Evolutionary conservation across 2,329 filamentous ascomycete genomes (phyloP).

Genomic region (Rhinocladiella similis): DNA sequence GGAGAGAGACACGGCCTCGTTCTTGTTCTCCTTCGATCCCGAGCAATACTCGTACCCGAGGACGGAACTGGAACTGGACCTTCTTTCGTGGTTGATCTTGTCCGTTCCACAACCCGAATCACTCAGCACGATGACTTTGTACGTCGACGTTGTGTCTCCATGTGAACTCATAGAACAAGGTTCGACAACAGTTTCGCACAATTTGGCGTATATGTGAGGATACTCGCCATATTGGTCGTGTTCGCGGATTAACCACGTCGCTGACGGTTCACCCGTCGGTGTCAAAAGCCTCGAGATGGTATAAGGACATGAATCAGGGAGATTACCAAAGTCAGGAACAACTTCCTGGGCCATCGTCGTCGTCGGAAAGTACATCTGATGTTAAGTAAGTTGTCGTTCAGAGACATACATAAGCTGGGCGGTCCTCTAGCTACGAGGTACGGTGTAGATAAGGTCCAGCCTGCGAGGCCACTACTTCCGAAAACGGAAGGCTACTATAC

Average conservation of each 20-base stretch:
- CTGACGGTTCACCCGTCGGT: not conserved
- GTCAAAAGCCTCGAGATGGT: conserved; percentile 9
- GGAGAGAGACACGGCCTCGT: not conserved
- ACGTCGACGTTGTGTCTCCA: not conserved
- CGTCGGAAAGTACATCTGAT: not conserved
- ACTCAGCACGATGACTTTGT: conserved; percentile 26
- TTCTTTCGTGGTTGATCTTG: conserved; percentile 4
- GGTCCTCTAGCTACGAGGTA: too few relatives aligned
- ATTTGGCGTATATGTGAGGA: conserved; percentile 28
- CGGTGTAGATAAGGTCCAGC: too few relatives aligned
- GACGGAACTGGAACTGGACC: too few relatives aligned
- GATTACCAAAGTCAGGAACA: not conserved
- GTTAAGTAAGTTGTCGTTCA: not conserved
- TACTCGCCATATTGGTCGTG: conserved; percentile 26
- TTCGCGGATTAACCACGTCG: conserved; percentile 26
- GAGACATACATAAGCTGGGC: too few relatives aligned
- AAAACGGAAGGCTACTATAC: too few relatives aligned
- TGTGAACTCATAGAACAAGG: too few relatives aligned
- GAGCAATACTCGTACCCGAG: too few relatives aligned
- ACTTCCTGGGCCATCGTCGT: not conserved
- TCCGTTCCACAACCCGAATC: conserved; percentile 27
- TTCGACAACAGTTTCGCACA: conserved; percentile 5
- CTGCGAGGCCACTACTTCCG: too few relatives aligned
- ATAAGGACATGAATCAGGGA: conserved; percentile 12
- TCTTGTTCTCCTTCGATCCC: too few relatives aligned